Percentiles rank a stretch among this genome's conserved stretches.
Conservation (phyloP, 495 filamentous ascomycete species). For the Apiosordaria backusii region DNA sequence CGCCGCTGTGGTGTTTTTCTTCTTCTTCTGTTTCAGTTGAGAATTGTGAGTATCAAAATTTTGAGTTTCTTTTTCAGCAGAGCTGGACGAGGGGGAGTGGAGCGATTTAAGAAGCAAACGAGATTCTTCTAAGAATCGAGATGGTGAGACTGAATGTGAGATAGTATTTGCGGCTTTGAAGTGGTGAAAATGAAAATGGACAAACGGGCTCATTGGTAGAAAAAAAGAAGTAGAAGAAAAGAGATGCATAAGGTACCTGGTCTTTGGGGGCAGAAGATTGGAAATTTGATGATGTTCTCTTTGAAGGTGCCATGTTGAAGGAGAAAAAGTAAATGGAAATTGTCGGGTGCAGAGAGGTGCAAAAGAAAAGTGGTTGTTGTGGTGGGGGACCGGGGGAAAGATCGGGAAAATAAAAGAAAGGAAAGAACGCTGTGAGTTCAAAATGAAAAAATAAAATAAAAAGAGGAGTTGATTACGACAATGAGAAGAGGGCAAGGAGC, state of each 20-base stretch:
- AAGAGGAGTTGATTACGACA: conserved; percentile 13
- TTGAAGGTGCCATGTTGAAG: neutral
- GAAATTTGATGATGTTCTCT: neutral
- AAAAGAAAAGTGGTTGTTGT: neutral
- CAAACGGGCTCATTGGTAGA: neutral
- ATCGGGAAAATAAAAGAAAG: neutral
- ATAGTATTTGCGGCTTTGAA: neutral
- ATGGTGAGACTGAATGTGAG: neutral
- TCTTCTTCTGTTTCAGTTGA: neutral
- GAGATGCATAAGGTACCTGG: neutral
- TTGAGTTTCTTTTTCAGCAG: too few species aligned
- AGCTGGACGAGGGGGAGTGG: neutral
- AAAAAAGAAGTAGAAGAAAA: neutral
- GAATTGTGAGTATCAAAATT: neutral
- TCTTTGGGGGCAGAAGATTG: conserved; percentile 1
- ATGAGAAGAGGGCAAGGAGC: conserved; percentile 15
- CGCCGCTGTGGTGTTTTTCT: neutral
- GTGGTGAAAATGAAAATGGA: neutral
- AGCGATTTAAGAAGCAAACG: conserved; percentile 2
- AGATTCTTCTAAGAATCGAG: neutral
- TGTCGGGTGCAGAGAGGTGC: neutral
- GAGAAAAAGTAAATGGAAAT: neutral
- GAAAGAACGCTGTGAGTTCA: neutral
- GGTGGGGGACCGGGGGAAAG: neutral
- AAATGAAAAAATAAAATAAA: conserved; percentile 19